Evolutionary conservation across 2,329 filamentous ascomycete genomes (phyloP).

Genomic region (Thelonectria discophora): DNA sequence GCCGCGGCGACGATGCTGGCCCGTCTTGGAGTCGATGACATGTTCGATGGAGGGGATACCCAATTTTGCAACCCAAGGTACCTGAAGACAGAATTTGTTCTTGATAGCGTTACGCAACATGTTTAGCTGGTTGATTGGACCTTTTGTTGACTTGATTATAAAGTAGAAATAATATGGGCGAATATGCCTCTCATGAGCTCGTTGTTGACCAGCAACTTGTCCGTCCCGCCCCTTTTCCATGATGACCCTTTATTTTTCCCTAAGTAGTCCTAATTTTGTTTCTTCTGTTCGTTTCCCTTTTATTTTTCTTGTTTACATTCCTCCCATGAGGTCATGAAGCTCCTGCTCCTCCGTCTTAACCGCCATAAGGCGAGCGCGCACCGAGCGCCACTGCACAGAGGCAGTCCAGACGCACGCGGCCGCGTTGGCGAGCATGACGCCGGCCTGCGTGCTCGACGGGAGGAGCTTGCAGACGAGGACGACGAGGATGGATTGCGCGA

Average conservation of each 20-base stretch:
- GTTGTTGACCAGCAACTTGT: not conserved
- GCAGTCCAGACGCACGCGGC: constrained; percentile 25
- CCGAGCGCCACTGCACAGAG: constrained; percentile 22
- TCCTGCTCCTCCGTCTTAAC: constrained; percentile 28
- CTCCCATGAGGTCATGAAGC: constrained; percentile 30
- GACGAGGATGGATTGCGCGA: constrained; percentile 16
- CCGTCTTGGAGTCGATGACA: constrained; percentile 35
- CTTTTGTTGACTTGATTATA: not conserved
- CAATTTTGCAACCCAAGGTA: constrained; percentile 5
- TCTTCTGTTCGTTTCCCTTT: not conserved
- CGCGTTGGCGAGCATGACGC: constrained; percentile 17
- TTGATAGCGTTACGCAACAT: not conserved
- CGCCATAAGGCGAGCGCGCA: constrained; percentile 23
- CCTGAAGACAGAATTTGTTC: not conserved
- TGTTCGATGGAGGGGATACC: constrained; percentile 17
- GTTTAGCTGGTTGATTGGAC: not conserved
- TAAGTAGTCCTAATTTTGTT: too few relatives aligned
- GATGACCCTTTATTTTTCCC: too few relatives aligned
- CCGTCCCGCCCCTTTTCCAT: not conserved
- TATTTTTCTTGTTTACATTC: constrained; percentile 1
- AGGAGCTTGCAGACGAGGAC: constrained; percentile 8
- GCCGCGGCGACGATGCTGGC: constrained; percentile 41
- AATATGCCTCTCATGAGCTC: not conserved
- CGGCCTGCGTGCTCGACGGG: constrained; percentile 10
- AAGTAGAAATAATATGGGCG: not conserved